Evolutionary conservation across 108 stramenopile genomes (phyloP).

Genomic region (Nitzschia inconspicua): DNA sequence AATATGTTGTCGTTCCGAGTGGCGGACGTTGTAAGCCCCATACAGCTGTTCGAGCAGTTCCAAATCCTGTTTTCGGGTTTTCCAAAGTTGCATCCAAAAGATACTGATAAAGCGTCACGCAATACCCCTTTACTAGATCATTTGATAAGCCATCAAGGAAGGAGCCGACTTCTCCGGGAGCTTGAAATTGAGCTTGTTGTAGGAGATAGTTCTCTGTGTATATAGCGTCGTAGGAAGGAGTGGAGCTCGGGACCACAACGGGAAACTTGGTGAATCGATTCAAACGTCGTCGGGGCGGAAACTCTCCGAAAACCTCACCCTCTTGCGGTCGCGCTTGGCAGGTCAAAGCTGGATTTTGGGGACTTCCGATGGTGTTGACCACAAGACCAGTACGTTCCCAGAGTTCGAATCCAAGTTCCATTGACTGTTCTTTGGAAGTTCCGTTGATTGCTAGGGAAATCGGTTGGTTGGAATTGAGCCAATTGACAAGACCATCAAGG

Average conservation of each 20-base stretch:
- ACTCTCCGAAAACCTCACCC: conserved; percentile 86
- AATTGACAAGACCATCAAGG: conserved; percentile 41
- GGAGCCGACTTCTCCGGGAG: conserved; percentile 6
- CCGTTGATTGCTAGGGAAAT: conserved; percentile 77
- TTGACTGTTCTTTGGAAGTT: conserved; percentile 31
- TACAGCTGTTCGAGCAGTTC: conserved; percentile 57
- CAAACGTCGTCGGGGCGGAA: conserved; percentile 72
- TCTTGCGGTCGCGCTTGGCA: conserved; percentile 89
- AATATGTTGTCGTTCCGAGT: conserved; percentile 52
- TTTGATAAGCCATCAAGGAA: conserved; percentile 48
- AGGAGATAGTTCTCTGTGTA: conserved; percentile 52
- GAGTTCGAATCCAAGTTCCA: conserved; percentile 52
- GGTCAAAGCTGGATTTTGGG: conserved; percentile 71
- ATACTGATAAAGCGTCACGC: conserved; percentile 59
- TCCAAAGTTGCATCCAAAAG: conserved; percentile 50
- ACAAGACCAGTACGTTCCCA: conserved; percentile 75
- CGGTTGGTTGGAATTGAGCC: conserved; percentile 51
- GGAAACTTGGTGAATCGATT: conserved; percentile 69
- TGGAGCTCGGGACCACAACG: conserved; percentile 79
- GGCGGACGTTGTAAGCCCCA: conserved; percentile 89
- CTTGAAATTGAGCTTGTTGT: conserved; percentile 25
- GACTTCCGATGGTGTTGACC: conserved; percentile 75
- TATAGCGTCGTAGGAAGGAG: conserved; percentile 68
- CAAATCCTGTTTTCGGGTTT: conserved; percentile 67
- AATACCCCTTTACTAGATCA: conserved; percentile 55